These are phyloP conservation scores for Stagonosporopsis chrysanthemi DNA, from an alignment of 2,329 filamentous ascomycete genomes.

Conservation along the genomic window DNA sequence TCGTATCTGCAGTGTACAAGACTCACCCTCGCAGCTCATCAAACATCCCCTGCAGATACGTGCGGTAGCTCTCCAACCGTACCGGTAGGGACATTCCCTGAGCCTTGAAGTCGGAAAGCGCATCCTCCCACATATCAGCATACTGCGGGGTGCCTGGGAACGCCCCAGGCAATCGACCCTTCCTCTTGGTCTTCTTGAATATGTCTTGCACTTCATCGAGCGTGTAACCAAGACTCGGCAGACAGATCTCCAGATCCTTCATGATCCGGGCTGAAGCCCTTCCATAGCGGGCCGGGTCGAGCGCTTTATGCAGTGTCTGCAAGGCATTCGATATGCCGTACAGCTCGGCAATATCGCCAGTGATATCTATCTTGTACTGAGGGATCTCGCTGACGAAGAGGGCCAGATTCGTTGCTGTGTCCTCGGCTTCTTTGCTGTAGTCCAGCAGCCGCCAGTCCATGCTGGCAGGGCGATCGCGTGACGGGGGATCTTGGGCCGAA, in stretches of 20 bases:
- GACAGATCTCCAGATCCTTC: constrained; percentile 58
- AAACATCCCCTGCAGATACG: constrained; percentile 56
- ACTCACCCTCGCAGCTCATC: constrained; percentile 58
- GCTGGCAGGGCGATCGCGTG: constrained; percentile 33
- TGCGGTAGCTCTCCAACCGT: constrained; percentile 60
- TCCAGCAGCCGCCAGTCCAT: constrained; percentile 51
- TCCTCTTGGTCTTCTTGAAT: constrained; percentile 49
- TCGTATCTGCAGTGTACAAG: background rate
- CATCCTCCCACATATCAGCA: constrained; percentile 59
- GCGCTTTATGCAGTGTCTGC: constrained; percentile 55
- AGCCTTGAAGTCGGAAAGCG: constrained; percentile 55
- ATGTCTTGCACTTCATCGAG: constrained; percentile 57
- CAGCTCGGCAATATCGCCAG: constrained; percentile 61
- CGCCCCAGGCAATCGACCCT: constrained; percentile 40
- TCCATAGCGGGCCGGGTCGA: constrained; percentile 51
- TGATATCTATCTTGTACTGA: constrained; percentile 61
- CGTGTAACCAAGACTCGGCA: constrained; percentile 59
- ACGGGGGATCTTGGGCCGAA: constrained; percentile 32
- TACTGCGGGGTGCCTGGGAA: constrained; percentile 53
- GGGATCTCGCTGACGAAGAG: constrained; percentile 60
- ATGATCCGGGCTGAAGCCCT: constrained; percentile 48
- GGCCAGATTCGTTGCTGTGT: constrained; percentile 60
- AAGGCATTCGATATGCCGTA: constrained; percentile 62
- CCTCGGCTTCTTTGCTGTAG: constrained; percentile 59
- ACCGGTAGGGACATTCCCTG: constrained; percentile 57